Conservation (phyloP, 352 stramenopile genomes). For the Aphanomyces euteiches region DNA sequence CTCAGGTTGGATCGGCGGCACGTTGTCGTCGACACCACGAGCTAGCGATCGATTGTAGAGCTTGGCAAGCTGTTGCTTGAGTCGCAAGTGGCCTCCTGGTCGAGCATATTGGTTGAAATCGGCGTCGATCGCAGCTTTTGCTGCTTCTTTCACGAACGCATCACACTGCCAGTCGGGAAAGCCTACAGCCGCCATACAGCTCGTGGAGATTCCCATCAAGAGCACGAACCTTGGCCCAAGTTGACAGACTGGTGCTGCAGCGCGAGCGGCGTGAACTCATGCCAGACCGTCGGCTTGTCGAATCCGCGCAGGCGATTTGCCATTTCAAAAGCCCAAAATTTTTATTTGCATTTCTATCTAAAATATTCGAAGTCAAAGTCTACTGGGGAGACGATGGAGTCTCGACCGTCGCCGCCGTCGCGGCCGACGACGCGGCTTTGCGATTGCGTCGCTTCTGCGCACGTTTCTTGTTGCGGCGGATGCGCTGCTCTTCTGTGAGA, state of each 20-base stretch:
- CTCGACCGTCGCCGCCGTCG: no score
- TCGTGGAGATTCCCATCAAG: not conserved
- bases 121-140: constrained; percentile 88
- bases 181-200: constrained; percentile 34
- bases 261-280: constrained; percentile 87
- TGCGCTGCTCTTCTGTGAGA: constrained; percentile 23
- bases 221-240: constrained; percentile 67
- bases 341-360: not conserved
- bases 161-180: constrained; percentile 94
- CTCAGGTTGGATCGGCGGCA: constrained; percentile 67
- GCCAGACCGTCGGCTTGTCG: constrained; percentile 76
- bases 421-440: not conserved
- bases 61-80: constrained; percentile 79
- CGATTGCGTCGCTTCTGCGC: constrained; percentile 21
- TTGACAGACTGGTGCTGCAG: constrained; percentile 88
- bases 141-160: constrained; percentile 91
- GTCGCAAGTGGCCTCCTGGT: constrained; percentile 82
- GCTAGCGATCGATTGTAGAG: constrained; percentile 88
- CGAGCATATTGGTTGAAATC: constrained; percentile 94
- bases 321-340: constrained; percentile 26
- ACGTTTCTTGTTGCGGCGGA: constrained; percentile 21
- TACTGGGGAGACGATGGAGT: no score
- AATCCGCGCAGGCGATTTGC: constrained; percentile 62
- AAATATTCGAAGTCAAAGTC: no score
- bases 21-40: constrained; percentile 35